Evolutionary conservation across 2,329 filamentous ascomycete genomes (phyloP), one percentile per base, ranked within the genome.

Genomic region (Cladophialophora exuberans): DNA sequence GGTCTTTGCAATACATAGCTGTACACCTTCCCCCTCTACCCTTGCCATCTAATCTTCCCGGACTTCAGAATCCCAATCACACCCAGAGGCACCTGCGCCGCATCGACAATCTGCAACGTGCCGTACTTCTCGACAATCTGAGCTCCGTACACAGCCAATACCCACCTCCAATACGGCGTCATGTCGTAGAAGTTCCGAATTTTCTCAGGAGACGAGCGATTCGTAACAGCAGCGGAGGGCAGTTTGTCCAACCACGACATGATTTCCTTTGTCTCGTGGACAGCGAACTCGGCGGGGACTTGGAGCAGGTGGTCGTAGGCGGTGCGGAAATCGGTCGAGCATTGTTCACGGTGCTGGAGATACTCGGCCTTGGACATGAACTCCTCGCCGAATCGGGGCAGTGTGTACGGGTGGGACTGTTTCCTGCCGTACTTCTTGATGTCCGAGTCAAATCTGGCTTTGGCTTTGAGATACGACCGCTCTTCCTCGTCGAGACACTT

Each of bases 401-500:
- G 35, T n/a, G 36, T 26, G 9, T 23, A 15, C 2, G 48, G 25
- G 23, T 22, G 30, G 1, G 36, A 43, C 17, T 5, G 18, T 9
- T 41, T 13, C 41, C 25, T 17, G 31, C 30, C 20, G 18, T 47
- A 28, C 17, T 11, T 30, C 17, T 26, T 33, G 33, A 38, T 25
- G 23, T 35, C n/a, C 33, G 23, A 33, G 20, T 47, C 26, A 25
- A 49, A 52, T 23, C 15, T 17, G 36, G 39, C 33, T 31, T 53
- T 55, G 25, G 42, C 35, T 18, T 31, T 13, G 17, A 49, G 22
- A 41, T 49, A 38, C 10, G 28, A 17, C n/a, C 15, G 64, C 44
- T 85, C 83, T 1, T 79, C 77, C 1, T 78, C 52, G 7, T 73
- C 48, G 6, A 68, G 65, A 2, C 67, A 70, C 28, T 63, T 65